phyloP scores from a whole-genome alignment of 2,329 filamentous ascomycete genomes.

The Fusarium multiceps region DNA sequence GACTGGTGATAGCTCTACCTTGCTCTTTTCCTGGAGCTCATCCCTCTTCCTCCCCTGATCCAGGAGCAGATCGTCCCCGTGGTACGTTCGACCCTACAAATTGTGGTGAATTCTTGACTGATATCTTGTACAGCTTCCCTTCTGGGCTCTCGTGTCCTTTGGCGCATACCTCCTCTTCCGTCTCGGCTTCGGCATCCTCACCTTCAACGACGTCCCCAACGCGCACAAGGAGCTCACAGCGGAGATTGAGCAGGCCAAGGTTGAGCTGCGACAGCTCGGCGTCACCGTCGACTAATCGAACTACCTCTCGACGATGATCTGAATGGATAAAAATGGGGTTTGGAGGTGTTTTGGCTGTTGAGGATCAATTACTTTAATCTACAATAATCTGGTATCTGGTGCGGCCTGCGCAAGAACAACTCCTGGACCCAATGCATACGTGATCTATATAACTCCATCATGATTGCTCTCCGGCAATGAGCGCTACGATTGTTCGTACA shows the following conservation, averaged over 20 bases:
- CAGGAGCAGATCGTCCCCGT: conserved; percentile 90
- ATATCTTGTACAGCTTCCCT: conserved; percentile 73
- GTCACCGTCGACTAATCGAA: conserved; percentile 77
- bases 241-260: conserved; percentile 82
- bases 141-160: conserved; percentile 91
- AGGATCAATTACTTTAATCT: conserved; percentile 37
- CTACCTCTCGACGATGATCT: conserved; percentile 6
- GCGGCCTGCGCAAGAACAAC: conserved; percentile 25
- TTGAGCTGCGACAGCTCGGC: conserved; percentile 77
- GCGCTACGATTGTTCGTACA: conserved; percentile 68
- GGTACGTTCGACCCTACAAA: conserved; percentile 64
- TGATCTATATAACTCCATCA: conserved; percentile 14
- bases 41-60: conserved; percentile 81
- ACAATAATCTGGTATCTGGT: conserved; percentile 30
- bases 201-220: conserved; percentile 94
- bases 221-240: conserved; percentile 89
- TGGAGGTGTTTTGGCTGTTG: background rate
- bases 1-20: conserved; percentile 79
- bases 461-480: conserved; percentile 62
- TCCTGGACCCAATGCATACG: background rate
- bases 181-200: conserved; percentile 91
- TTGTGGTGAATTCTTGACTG: background rate
- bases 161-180: conserved; percentile 92
- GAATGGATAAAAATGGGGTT: conserved; percentile 31
- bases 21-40: conserved; percentile 82